Evolutionary conservation across 257 asterid genomes (phyloP).

Genomic region (Paulownia fortunei): DNA sequence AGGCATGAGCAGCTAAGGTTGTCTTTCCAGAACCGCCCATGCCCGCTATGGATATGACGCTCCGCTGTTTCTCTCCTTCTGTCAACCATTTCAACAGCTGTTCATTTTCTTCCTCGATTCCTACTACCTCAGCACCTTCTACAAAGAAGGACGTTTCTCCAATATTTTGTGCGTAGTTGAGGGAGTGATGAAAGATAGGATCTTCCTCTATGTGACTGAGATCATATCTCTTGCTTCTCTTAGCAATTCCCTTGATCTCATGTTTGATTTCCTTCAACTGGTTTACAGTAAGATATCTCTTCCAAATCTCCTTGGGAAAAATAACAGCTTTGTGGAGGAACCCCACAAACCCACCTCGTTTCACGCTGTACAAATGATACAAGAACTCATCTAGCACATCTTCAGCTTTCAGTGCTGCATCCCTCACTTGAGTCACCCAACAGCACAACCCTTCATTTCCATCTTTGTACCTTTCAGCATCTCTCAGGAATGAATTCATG

Average conservation of each 20-base stretch:
- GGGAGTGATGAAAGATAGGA: not conserved
- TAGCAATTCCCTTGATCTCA: constrained; percentile 14
- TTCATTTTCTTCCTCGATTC: not conserved
- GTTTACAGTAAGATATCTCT: not conserved
- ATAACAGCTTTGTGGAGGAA: not conserved
- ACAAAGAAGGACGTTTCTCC: constrained; percentile 21
- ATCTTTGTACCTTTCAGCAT: constrained; percentile 15
- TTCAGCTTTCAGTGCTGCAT: constrained; percentile 11
- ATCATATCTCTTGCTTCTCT: constrained; percentile 22
- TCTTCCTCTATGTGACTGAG: constrained; percentile 18
- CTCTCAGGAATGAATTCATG: constrained; percentile 17
- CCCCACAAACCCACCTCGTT: not conserved
- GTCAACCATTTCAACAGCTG: not conserved
- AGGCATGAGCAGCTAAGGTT: constrained; percentile 15
- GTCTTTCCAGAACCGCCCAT: constrained; percentile 11
- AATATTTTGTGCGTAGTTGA: constrained; percentile 4
- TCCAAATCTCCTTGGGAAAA: constrained; percentile 19
- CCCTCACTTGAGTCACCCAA: constrained; percentile 22
- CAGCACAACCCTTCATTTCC: not conserved
- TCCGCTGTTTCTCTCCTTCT: not conserved
- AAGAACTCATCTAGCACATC: constrained; percentile 17
- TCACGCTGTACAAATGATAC: constrained; percentile 1
- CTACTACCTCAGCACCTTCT: not conserved
- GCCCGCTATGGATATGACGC: not conserved
- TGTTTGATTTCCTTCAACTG: not conserved